phyloP scores from a whole-genome alignment of 2,329 filamentous ascomycete species.

The Pseudonectria buxi region DNA sequence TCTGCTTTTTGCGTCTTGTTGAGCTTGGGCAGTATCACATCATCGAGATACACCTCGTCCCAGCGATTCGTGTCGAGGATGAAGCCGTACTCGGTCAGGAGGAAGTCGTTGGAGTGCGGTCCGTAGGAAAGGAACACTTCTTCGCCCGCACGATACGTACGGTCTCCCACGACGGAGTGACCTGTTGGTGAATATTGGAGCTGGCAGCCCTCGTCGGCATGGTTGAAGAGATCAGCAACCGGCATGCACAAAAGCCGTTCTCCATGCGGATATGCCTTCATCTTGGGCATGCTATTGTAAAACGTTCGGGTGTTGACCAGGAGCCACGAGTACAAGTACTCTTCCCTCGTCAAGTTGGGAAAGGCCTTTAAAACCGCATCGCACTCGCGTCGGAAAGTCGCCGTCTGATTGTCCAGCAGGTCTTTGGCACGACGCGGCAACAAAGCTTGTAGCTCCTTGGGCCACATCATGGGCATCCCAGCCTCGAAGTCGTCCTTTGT shows the following conservation, averaged over 20 bases:
- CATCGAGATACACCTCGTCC: conserved; percentile 45
- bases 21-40: conserved; percentile 36
- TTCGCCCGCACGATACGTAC: conserved; percentile 47
- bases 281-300: conserved; percentile 45
- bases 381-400: conserved; percentile 37
- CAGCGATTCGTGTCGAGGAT: conserved; percentile 40
- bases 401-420: conserved; percentile 47
- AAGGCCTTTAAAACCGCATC: conserved; percentile 24
- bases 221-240: conserved; percentile 67
- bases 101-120: conserved; percentile 62
- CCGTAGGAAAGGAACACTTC: conserved; percentile 68
- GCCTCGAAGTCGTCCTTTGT: conserved; percentile 49
- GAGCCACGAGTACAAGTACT: conserved; percentile 51
- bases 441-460: conserved; percentile 35
- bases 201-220: conserved; percentile 41
- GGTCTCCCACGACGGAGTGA: conserved; percentile 48
- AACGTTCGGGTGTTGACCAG: conserved; percentile 58
- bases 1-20: conserved; percentile 29
- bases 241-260: conserved; percentile 66
- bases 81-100: conserved; percentile 62
- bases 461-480: conserved; percentile 39
- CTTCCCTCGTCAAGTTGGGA: conserved; percentile 26
- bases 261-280: conserved; percentile 35
- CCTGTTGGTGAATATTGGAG: conserved; percentile 43
- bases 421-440: conserved; percentile 38